phyloP scores from a whole-genome alignment of 108 stramenopile genomes.

The Poteriospumella lacustris region DNA sequence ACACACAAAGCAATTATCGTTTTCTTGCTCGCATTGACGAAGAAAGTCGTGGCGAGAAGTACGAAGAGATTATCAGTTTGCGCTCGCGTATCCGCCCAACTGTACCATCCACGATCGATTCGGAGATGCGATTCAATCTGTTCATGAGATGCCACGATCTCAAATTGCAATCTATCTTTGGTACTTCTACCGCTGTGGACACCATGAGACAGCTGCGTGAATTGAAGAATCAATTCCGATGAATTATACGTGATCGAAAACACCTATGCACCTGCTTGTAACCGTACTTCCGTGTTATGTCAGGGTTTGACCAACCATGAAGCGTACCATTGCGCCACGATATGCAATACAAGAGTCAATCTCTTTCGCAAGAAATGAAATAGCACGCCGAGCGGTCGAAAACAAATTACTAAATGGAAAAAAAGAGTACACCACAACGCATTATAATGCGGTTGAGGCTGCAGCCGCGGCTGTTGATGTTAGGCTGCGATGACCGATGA shows the following conservation, averaged over 20 bases:
- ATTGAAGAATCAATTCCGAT: conserved; percentile 42
- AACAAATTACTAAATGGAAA: too few relatives aligned
- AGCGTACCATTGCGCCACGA: too few relatives aligned
- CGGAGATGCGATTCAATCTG: conserved; percentile 58
- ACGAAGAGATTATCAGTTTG: conserved; percentile 34
- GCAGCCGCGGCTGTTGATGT: too few relatives aligned
- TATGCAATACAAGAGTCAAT: too few relatives aligned
- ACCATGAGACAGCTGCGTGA: conserved; percentile 36
- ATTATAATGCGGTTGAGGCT: too few relatives aligned
- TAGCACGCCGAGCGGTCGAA: too few relatives aligned
- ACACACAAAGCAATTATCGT: conserved; percentile 59
- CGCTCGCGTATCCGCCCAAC: conserved; percentile 30
- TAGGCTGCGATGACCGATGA: too few relatives aligned
- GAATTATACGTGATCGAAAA: not conserved
- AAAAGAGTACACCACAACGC: too few relatives aligned
- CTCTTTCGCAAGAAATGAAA: too few relatives aligned
- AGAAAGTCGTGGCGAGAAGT: conserved; percentile 43
- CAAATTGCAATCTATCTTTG: conserved; percentile 7
- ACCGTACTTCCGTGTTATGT: too few relatives aligned
- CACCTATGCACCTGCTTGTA: too few relatives aligned
- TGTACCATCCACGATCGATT: conserved; percentile 58
- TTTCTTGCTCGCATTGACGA: conserved; percentile 60
- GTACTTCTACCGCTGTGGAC: not conserved
- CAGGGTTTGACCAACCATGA: too few relatives aligned
- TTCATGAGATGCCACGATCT: conserved; percentile 55